Evolutionary conservation across 345 rosid species (phyloP), one percentile per base, ranked within the genome.

Genomic region (Murraya paniculata): DNA sequence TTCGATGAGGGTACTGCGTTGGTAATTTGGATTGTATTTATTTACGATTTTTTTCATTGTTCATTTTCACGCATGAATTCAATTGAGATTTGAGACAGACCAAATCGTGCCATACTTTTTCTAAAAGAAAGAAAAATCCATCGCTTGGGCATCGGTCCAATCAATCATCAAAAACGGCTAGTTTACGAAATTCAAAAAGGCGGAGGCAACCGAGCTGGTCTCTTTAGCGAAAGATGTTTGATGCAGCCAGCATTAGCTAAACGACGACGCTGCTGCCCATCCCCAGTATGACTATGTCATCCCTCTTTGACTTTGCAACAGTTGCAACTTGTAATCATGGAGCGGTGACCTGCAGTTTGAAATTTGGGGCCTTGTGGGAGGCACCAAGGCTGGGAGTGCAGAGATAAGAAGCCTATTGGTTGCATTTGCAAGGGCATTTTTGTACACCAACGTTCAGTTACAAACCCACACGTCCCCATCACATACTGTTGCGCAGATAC

Each of bases 381-480:
- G 50, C 50, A 41, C 16, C 14, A 1, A 4, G 18, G 50, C 50
- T 2, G 0, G 50, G 18, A 11, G 50, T 45, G 5, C 0, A 45
- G 16, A 7, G 56, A 62, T 22, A 9, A 39, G 14, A 27, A 39
- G 13, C 66, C 9, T 3, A 14, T 45, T 48, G 5, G 60, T 6
- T 41, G 3, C 50, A 13, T 14, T 45, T 13, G 50, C 1, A 8
- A 60, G 58, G 45, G 60, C 39, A 75, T 30, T 64, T 22, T 19
- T 5, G 71, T 30, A 53, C 41, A 64, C 1, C n/a, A 30, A 2
- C 2, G 8, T 39, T 19, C 57, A 19, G 3, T 30, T 45, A 4
- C 41, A 18, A 9, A n/a, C 53, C 71, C 71, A 33, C 45, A 19
- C 24, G 78, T 55, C 64, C 41, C 22, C 65, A 62, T 75, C 71